phyloP scores from a whole-genome alignment of 169 alveolate genomes.

The Eimeria praecox region DNA sequence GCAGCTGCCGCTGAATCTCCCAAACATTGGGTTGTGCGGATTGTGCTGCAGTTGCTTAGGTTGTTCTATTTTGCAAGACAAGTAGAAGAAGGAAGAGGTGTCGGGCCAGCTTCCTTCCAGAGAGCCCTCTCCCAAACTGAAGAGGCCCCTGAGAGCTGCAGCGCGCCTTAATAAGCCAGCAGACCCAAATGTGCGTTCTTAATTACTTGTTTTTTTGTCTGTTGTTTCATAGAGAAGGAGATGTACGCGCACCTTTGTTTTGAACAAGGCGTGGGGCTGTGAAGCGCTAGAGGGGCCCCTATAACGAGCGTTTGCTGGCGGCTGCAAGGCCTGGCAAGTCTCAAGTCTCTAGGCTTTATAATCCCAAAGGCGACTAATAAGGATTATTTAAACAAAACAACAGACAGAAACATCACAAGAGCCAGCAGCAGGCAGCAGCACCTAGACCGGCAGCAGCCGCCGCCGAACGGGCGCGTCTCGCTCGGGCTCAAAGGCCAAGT shows the following conservation, averaged over 20 bases:
- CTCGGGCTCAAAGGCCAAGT: conserved; percentile 43
- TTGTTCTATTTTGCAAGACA: neutral
- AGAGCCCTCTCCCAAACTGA: neutral
- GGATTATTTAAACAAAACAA: neutral
- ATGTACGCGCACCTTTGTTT: neutral
- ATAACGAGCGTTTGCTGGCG: neutral
- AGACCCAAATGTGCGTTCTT: neutral
- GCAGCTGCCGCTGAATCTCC: conserved; percentile 19
- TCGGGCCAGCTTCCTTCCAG: neutral
- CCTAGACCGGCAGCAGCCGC: conserved; percentile 11
- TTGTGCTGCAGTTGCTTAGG: neutral
- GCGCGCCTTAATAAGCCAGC: neutral
- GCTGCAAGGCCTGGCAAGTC: neutral
- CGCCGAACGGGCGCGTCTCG: conserved; percentile 57
- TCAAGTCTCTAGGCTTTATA: neutral
- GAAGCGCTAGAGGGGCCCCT: neutral
- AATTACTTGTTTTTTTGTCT: neutral
- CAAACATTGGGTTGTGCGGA: neutral
- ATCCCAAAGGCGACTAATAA: neutral
- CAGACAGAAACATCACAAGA: neutral
- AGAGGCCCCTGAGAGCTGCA: neutral
- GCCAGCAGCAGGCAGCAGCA: neutral
- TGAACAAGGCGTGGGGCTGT: conserved; percentile 15
- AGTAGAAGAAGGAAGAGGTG: neutral
- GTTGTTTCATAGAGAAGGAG: neutral